These are phyloP conservation scores for Quercus lobata DNA, from an alignment of 331 rosid genomes.

Conservation along the genomic window DNA sequence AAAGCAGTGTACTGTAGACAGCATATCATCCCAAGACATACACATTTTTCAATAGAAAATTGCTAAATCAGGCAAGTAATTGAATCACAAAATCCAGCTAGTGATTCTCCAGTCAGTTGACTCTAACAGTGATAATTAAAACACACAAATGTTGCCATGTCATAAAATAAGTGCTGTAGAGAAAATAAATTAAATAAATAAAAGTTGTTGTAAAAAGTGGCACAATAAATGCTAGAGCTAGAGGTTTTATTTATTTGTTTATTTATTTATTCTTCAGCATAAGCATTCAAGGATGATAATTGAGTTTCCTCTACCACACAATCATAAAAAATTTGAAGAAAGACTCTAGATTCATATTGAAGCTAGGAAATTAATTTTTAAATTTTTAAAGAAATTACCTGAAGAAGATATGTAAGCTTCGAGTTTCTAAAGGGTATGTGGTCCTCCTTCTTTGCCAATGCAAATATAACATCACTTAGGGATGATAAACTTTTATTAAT, in stretches of 20 bases:
- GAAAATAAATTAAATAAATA: background rate
- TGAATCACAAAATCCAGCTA: background rate
- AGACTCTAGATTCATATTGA: background rate
- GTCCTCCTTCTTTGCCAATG: constrained; percentile 97
- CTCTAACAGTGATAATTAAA: background rate
- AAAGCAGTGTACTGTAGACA: background rate
- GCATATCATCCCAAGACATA: no score
- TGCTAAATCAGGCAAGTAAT: background rate
- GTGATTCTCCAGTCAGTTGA: background rate
- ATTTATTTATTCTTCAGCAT: background rate
- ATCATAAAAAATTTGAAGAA: background rate
- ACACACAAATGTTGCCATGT: background rate
- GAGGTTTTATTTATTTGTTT: background rate
- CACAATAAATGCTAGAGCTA: background rate
- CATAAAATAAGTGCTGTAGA: background rate
- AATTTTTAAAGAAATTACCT: constrained; percentile 43
- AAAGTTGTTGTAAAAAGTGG: background rate
- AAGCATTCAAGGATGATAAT: background rate
- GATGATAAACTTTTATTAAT: constrained; percentile 89
- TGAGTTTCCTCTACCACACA: background rate
- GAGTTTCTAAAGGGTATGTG: constrained; percentile 93
- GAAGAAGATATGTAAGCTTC: constrained; percentile 96
- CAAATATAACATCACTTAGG: constrained; percentile 85
- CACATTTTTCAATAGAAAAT: background rate
- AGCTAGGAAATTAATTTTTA: background rate